Base-by-base conservation (phyloP, 2,329 filamentous ascomycete genomes). In the Colletotrichum brevisporum region DNA sequence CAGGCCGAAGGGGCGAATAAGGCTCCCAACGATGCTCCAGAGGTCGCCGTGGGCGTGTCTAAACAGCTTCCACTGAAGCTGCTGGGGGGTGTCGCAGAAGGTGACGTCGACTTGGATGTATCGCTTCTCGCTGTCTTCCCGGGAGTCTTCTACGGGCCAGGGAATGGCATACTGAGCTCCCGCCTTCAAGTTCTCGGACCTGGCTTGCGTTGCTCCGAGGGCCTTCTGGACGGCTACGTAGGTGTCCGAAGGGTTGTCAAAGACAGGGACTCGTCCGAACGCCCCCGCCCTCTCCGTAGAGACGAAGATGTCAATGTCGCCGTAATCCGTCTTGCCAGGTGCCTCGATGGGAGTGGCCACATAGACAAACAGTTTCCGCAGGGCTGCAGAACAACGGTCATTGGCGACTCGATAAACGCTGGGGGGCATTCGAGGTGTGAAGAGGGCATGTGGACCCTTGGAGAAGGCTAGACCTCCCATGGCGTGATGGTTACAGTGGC, bases 271-370 rank as follows among this genome's bases (percentile, higher is more conserved):
- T 12, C 4, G 31, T 31, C 43, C 50, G 13, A 51, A 21, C 16
- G 27, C 15, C n/a, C 27, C 12, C n/a, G 71, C 48, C 5, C 72
- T 75, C 16, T 80, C 78, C 39, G 76, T 76, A 0, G 82, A 80
- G 1, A 93, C 85, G 1, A 94, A 78, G 67, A 95, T 83, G 78
- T 96, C 93, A 45, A 97, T 81, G 72, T 96, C 94, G 21, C 93
- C 94, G 74, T 89, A 86, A 73, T 90, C 87, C 0, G 72, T 50
- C 78, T 96, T 96, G 1, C 77, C 90, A 0, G 93, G 92, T 0
- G 88, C 91, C 72, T 94, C 91, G 31, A 91, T 86, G 0, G 92
- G 90, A 0, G 86, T 84, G 1, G 83, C 85, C 5, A 92, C 88
- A 8, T 80, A 81, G 0, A 79, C 62, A 73, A 88, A 94, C 4